A percentile compares a stretch with the other conserved stretches of the same genome.
Evolutionary conservation across 352 stramenopile genomes (phyloP).

Genomic region (Lagenidium sp.): DNA sequence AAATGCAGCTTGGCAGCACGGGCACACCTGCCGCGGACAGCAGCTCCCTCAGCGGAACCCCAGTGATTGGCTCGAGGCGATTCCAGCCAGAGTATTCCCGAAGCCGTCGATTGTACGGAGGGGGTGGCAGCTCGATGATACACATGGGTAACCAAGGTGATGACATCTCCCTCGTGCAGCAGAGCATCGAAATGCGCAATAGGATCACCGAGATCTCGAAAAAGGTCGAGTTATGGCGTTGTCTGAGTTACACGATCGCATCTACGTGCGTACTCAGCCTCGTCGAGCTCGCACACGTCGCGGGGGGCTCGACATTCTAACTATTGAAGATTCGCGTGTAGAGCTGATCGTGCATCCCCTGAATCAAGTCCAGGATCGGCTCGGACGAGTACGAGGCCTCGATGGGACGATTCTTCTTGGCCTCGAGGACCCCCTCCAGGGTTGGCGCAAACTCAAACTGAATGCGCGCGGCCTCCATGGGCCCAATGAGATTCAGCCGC

Average conservation of each 20-base stretch:
- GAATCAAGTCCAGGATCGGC: slow-evolving; percentile 70
- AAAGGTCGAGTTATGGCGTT: slow-evolving; percentile 28
- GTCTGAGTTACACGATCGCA: slow-evolving; percentile 17
- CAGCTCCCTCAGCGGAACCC: background rate
- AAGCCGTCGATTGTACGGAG: slow-evolving; percentile 4
- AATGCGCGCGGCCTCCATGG: slow-evolving; percentile 55
- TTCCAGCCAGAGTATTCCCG: slow-evolving; percentile 4
- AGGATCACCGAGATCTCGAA: slow-evolving; percentile 26
- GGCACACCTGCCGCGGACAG: no score
- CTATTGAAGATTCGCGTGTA: slow-evolving; percentile 88
- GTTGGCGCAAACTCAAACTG: slow-evolving; percentile 43
- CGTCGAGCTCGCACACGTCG: slow-evolving; percentile 7
- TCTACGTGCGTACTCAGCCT: slow-evolving; percentile 18
- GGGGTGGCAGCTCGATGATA: slow-evolving; percentile 8
- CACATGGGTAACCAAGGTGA: slow-evolving; percentile 19
- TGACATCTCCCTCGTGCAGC: slow-evolving; percentile 18
- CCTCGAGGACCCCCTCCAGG: slow-evolving; percentile 44
- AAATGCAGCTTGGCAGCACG: background rate
- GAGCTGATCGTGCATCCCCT: slow-evolving; percentile 80
- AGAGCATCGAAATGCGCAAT: slow-evolving; percentile 16
- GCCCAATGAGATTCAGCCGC: slow-evolving; percentile 70
- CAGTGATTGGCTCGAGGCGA: no score
- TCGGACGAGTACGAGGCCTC: slow-evolving; percentile 69
- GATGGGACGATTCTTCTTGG: slow-evolving; percentile 56
- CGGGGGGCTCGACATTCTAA: slow-evolving; percentile 4